phyloP scores from a whole-genome alignment of 2,329 filamentous ascomycete genomes.

The Chaetomiaceae sp. region DNA sequence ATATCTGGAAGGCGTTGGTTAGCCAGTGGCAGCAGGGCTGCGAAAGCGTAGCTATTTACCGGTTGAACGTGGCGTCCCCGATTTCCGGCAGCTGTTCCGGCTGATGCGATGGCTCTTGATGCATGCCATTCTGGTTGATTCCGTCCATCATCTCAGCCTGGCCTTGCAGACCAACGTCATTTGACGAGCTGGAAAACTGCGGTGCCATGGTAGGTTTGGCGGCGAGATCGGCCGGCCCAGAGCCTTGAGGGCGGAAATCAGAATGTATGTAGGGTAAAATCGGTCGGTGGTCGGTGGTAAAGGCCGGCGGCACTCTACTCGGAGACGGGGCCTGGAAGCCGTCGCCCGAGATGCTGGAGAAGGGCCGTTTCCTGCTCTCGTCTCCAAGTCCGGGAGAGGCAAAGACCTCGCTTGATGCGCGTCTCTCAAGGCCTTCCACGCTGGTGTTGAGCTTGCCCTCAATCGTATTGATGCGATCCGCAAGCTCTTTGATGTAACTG shows the following conservation, averaged over 20 bases:
- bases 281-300: conserved; percentile 45
- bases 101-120: conserved; percentile 30
- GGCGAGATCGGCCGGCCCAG: conserved; percentile 38
- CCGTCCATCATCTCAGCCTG: conserved; percentile 34
- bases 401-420: conserved; percentile 47
- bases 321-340: conserved; percentile 39
- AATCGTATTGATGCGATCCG: conserved; percentile 76
- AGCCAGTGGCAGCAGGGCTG: neutral
- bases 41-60: conserved; percentile 35
- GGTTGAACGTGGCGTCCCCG: conserved; percentile 44
- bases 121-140: conserved; percentile 17
- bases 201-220: conserved; percentile 40
- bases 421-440: conserved; percentile 39
- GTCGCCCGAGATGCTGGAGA: conserved; percentile 43
- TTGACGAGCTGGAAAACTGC: conserved; percentile 2
- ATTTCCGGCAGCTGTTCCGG: conserved; percentile 35
- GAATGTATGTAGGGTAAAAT: conserved; percentile 40
- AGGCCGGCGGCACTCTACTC: conserved; percentile 38
- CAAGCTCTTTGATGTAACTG: conserved; percentile 87
- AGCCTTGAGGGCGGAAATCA: conserved; percentile 28
- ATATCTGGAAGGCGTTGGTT: conserved; percentile 43
- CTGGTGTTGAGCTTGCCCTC: conserved; percentile 67
- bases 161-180: conserved; percentile 11
- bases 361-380: conserved; percentile 44
- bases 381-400: conserved; percentile 43